Evolutionary conservation across 2,329 filamentous ascomycete species (phyloP), one percentile per base, ranked within the genome.

Genomic region (Calcarisporium arbuscula): DNA sequence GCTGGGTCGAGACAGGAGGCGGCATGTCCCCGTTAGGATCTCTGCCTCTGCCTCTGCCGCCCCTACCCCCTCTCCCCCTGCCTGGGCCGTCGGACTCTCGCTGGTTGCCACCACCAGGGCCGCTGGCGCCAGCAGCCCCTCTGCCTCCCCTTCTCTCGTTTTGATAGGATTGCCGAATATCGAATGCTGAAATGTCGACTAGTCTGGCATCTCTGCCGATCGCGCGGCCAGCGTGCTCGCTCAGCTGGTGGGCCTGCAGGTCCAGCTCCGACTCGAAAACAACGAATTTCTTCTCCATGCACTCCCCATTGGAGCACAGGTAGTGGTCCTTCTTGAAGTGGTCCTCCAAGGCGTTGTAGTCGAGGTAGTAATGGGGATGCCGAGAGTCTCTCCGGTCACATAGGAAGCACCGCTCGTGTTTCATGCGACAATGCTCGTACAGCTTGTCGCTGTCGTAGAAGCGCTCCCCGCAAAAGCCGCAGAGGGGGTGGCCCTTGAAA

Each of bases 391-490:
- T 56, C 31, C 87, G 70, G 54, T 98, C 92, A 57, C 92, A 98
- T 34, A 98, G 76, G 56, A 95, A 92, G 60, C 92, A 98, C 36
- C 87, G 76, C 61, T 98, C 92, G 57, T 98, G 92, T 58, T 85
- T 90, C 57, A 90, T 85, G 41, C 90, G 78, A 56, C 92, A 96
- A 61, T 98, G 92, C 35, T 85, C 74, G 56, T 89, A 98, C 2
- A 98, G 70, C 62, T 95, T 94, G 54, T 98, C 92, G 48, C 89
- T 87, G 29, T 94, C 89, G 58, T 96, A 98, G 61, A 96, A 98
- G 22, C 90, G 76, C 54, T 87, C 77, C 35, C 81, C 79, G 57
- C 92, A 98, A 62, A 98, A 98, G 5, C 80, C 85, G 60, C 92
- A 98, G 34, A 95, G 77, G 0, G 92, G 92, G 54, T 98, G 92